Evolutionary conservation across 176 grass and related monocot species (phyloP).

Genomic region (Elymus sibiricus): DNA sequence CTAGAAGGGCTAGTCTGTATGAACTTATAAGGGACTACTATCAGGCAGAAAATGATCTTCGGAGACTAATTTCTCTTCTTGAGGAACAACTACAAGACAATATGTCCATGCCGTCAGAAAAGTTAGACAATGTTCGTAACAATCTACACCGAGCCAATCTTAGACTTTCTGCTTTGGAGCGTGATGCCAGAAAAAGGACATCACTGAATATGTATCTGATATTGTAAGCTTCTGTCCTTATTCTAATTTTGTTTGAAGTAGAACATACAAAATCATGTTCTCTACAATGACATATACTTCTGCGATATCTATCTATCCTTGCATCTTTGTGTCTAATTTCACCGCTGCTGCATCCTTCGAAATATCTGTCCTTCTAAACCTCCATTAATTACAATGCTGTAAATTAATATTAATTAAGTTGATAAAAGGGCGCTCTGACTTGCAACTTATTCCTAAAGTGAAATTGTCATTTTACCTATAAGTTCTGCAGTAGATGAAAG

Average conservation of each 20-base stretch:
- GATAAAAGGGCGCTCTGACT: neutral
- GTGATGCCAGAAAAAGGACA: constrained; percentile 53
- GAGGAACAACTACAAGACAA: constrained; percentile 69
- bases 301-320: neutral
- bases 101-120: constrained; percentile 36
- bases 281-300: neutral
- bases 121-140: constrained; percentile 29
- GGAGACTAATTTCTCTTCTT: constrained; percentile 64
- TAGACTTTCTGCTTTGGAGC: constrained; percentile 59
- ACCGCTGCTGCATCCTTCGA: neutral
- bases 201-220: constrained; percentile 77
- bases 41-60: constrained; percentile 76
- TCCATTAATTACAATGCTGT: neutral
- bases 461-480: neutral
- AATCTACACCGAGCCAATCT: constrained; percentile 54
- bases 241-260: constrained; percentile 7
- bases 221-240: constrained; percentile 65
- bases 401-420: constrained; percentile 20
- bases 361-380: neutral
- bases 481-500: constrained; percentile 4
- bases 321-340: constrained; percentile 4
- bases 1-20: constrained; percentile 84
- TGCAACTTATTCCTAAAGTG: neutral
- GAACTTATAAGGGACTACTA: constrained; percentile 74
- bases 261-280: constrained; percentile 11